Conservation (phyloP, 768 basidiomycete species). For the Ramaria rubella region DNA sequence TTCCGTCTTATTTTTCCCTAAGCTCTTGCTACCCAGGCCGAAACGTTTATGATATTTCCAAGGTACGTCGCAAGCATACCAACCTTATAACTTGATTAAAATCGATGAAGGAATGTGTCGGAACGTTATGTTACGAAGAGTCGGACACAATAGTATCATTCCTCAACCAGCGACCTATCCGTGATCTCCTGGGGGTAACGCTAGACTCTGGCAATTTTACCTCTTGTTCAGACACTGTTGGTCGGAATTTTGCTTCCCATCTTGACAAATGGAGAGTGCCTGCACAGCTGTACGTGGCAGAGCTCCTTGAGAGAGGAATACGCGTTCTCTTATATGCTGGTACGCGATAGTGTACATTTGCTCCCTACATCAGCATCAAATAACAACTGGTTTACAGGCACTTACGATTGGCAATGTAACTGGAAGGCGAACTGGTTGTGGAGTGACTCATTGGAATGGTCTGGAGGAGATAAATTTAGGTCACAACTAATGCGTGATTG, state of each 20-base stretch:
- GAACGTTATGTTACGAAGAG: slow-evolving; percentile 34
- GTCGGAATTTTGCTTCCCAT: slow-evolving; percentile 42
- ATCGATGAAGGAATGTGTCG: neutral
- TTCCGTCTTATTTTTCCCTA: no score
- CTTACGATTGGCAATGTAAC: slow-evolving; percentile 76
- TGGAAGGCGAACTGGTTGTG: slow-evolving; percentile 73
- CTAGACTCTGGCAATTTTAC: slow-evolving; percentile 43
- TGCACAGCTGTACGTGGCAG: slow-evolving; percentile 59
- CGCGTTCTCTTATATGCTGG: slow-evolving; percentile 70
- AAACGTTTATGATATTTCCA: slow-evolving; percentile 34
- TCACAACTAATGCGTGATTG: slow-evolving; percentile 42
- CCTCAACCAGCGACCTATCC: slow-evolving; percentile 40
- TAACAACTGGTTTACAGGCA: slow-evolving; percentile 18
- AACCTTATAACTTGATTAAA: neutral
- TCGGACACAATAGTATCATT: slow-evolving; percentile 35
- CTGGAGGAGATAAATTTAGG: slow-evolving; percentile 46
- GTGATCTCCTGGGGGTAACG: slow-evolving; percentile 41
- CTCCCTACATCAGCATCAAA: neutral
- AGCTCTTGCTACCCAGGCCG: slow-evolving; percentile 11
- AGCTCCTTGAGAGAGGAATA: slow-evolving; percentile 70
- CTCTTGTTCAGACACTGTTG: slow-evolving; percentile 48
- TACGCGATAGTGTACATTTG: neutral
- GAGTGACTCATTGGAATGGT: slow-evolving; percentile 71
- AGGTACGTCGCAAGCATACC: slow-evolving; percentile 23
- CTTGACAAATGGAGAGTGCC: slow-evolving; percentile 55